Evolutionary conservation across 257 asterid genomes (phyloP), one percentile per base, ranked within the genome.

Genomic region (Datura wrightii): DNA sequence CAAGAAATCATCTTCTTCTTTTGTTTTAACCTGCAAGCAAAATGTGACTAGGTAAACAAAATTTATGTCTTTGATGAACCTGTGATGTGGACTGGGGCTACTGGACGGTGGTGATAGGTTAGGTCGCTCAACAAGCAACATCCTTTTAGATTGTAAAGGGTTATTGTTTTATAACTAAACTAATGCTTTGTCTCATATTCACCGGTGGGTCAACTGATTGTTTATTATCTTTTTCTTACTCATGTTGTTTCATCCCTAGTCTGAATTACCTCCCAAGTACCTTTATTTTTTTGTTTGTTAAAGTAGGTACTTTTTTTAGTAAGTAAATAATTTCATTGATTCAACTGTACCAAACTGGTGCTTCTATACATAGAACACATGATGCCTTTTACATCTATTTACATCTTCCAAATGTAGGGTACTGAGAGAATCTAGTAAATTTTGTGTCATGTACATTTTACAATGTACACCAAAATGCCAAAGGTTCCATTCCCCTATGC

Each of bases 1-100:
- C 56, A 71, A 44, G 56, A 71, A 42, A 44, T 44, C 31, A 24
- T 24, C 31, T 24, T 24, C 31, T 24, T 24, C 31, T 24, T 24
- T 24, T 24, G 31, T 24, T 24, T 24, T 24, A 24, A 24, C 31
- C 31, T 70, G 79, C 37, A 41, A 42, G 79, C 9, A 42, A 18
- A 16, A 42, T 70, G 55, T 70, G 37, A 70, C 79, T 41, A 42
- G 79, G 79, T 7, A 70, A 70, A 41, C 54, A 70, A 70, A 70
- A 42, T 39, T 67, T 15, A 70, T 42, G 42, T 70, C 5, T 42
- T 42, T 42, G 79, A 42, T 70, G 79, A 70, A 70, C 8, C 8
- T 39, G 79, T n/a, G 9, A 42, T 18, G 79, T 6, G 54, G 78
- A 16, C 53, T 69, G 14, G 34, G 14, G 14, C 16, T 70, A 18